phyloP scores from a whole-genome alignment of 768 basidiomycete species.

The Calocybe indica region DNA sequence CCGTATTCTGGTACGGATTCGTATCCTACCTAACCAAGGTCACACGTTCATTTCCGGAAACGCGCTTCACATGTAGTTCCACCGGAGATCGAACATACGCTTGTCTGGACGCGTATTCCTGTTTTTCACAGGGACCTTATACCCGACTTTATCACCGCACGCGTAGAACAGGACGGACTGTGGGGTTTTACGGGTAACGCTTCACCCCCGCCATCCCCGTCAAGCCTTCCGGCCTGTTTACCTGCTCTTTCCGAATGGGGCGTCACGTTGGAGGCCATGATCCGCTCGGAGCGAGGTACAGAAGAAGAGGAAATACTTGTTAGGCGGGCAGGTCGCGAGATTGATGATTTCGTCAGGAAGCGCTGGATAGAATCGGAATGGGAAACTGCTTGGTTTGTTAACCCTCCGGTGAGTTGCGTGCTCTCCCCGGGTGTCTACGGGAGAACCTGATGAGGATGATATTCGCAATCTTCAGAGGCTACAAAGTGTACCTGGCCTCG shows the following conservation, averaged over 20 bases:
- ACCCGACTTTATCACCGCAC: constrained; percentile 41
- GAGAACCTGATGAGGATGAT: neutral
- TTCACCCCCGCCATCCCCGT: constrained; percentile 54
- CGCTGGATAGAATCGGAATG: constrained; percentile 70
- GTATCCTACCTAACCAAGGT: neutral
- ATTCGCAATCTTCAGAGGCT: constrained; percentile 45
- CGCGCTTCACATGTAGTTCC: constrained; percentile 40
- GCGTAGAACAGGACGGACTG: constrained; percentile 69
- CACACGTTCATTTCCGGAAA: neutral
- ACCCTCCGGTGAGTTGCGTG: constrained; percentile 62
- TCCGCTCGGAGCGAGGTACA: constrained; percentile 44
- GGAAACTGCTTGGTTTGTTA: constrained; percentile 92
- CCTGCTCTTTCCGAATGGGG: constrained; percentile 69
- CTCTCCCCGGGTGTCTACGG: neutral
- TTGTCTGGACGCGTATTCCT: constrained; percentile 76
- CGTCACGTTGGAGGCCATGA: constrained; percentile 54
- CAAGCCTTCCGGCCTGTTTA: constrained; percentile 48
- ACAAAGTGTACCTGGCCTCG: constrained; percentile 76
- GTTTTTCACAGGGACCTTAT: constrained; percentile 59
- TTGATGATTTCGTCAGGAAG: constrained; percentile 55
- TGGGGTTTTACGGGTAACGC: constrained; percentile 74
- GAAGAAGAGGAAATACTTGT: constrained; percentile 49
- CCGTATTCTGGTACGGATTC: constrained; percentile 66
- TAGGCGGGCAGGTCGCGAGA: constrained; percentile 45
- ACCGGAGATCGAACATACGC: constrained; percentile 61